phyloP scores from a whole-genome alignment of 192 early-diverging fungal genomes.

The Coemansia sp. region DNA sequence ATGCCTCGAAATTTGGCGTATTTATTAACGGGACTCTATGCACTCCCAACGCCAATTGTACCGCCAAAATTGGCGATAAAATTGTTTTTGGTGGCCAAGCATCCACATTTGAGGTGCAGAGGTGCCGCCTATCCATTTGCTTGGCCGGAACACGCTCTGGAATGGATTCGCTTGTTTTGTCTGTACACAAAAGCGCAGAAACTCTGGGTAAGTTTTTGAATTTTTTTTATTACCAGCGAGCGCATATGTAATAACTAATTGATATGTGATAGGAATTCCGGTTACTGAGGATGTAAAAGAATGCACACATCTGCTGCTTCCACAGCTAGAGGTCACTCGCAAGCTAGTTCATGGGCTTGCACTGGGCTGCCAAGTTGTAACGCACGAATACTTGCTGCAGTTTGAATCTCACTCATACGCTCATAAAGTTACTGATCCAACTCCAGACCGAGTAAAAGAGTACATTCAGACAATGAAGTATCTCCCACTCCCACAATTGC shows the following conservation, averaged over 20 bases:
- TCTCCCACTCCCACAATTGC: slow-evolving; percentile 12
- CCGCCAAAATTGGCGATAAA: slow-evolving; percentile 14
- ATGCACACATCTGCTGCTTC: slow-evolving; percentile 32
- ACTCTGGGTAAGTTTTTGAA: slow-evolving; percentile 4
- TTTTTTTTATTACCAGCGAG: no score
- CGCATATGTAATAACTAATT: no score
- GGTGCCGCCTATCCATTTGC: slow-evolving; percentile 14
- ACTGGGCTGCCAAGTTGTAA: slow-evolving; percentile 9
- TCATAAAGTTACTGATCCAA: slow-evolving; percentile 10
- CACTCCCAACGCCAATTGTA: neutral
- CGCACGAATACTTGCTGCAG: slow-evolving; percentile 16
- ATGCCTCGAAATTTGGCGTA: slow-evolving; percentile 48
- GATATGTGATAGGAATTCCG: slow-evolving; percentile 2
- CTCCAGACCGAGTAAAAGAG: slow-evolving; percentile 1
- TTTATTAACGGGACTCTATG: slow-evolving; percentile 31
- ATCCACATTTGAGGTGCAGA: slow-evolving; percentile 22
- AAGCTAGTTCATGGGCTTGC: slow-evolving; percentile 30
- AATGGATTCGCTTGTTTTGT: neutral
- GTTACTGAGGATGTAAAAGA: slow-evolving; percentile 13
- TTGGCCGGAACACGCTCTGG: slow-evolving; percentile 20
- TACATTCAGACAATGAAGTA: slow-evolving; percentile 18
- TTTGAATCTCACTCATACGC: slow-evolving; percentile 5
- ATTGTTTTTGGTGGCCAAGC: slow-evolving; percentile 43
- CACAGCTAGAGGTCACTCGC: slow-evolving; percentile 27
- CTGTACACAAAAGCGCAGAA: slow-evolving; percentile 2